Conservation (phyloP, 1,284 basidiomycete species). For the Ustilago crameri region DNA sequence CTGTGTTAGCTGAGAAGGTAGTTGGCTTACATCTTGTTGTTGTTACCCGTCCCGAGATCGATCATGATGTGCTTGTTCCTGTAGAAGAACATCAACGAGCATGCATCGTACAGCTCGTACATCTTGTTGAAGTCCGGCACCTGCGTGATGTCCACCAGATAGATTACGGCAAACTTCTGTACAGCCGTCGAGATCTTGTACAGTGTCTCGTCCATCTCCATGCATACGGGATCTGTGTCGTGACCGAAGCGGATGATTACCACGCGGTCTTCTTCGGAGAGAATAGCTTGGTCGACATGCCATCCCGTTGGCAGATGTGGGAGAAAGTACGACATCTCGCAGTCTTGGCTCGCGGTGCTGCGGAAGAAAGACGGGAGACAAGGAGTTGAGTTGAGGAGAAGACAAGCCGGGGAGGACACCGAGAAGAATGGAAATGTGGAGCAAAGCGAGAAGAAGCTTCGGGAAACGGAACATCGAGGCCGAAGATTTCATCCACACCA, state of each 20-base stretch:
- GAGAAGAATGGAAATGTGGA: conserved; percentile 30
- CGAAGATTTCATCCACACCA: background rate
- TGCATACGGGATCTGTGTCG: conserved; percentile 88
- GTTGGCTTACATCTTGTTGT: conserved; percentile 84
- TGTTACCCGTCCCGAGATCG: conserved; percentile 98
- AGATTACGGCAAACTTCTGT: conserved; percentile 97
- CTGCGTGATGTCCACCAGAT: conserved; percentile 92
- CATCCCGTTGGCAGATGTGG: conserved; percentile 82
- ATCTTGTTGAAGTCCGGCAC: conserved; percentile 99
- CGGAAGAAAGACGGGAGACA: background rate
- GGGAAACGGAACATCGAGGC: conserved; percentile 20
- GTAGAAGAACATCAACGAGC: conserved; percentile 62
- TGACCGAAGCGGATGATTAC: conserved; percentile 96
- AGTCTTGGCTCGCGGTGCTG: too few relatives aligned
- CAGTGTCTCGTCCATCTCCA: conserved; percentile 99
- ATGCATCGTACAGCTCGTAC: conserved; percentile 64
- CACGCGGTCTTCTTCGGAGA: conserved; percentile 94
- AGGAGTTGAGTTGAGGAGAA: background rate
- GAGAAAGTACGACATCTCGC: conserved; percentile 75
- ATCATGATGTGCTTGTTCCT: conserved; percentile 99
- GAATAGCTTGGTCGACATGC: conserved; percentile 78
- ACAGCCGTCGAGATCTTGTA: conserved; percentile 93
- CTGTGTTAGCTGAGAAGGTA: background rate
- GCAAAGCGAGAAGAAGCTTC: conserved; percentile 7
- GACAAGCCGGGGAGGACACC: too few relatives aligned